Evolutionary conservation across 192 early-diverging fungal genomes (phyloP).

Genomic region (Phycomyces nitens): DNA sequence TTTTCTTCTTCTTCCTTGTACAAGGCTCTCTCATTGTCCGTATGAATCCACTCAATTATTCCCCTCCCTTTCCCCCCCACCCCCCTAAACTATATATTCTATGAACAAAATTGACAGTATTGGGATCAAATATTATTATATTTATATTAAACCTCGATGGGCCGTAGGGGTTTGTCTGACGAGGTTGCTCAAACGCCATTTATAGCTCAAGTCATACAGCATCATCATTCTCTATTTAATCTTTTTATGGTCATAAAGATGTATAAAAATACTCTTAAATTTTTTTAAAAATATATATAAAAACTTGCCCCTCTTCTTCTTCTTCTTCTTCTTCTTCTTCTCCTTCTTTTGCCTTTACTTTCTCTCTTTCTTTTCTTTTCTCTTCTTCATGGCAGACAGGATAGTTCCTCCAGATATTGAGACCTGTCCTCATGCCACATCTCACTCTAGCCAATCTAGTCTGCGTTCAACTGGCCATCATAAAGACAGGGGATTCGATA

Average conservation of each 20-base stretch:
- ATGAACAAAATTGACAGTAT: not conserved
- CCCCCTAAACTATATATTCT: too few species aligned
- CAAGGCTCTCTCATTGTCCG: too few species aligned
- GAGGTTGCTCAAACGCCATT: too few species aligned
- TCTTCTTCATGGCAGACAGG: not conserved
- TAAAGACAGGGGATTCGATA: not conserved
- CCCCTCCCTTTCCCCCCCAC: too few species aligned
- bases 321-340: not conserved
- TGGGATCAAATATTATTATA: not conserved
- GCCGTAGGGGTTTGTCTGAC: too few species aligned
- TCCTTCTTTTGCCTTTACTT: not conserved
- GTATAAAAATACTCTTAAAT: not conserved
- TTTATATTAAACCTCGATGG: not conserved
- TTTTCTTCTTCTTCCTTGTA: not conserved
- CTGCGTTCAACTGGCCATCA: not conserved
- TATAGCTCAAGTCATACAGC: too few species aligned
- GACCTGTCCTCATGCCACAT: not conserved
- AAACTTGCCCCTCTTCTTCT: not conserved
- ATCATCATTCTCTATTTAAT: not conserved
- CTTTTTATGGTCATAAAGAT: not conserved
- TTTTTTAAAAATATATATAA: not conserved
- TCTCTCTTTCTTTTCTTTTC: not conserved
- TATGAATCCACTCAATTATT: not conserved
- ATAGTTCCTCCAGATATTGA: not conserved
- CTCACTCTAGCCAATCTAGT: not conserved